Evolutionary conservation across 805 yeast genomes (phyloP), one percentile per base, ranked within the genome.

Genomic region (Saccharomycopsis fibuligera): DNA sequence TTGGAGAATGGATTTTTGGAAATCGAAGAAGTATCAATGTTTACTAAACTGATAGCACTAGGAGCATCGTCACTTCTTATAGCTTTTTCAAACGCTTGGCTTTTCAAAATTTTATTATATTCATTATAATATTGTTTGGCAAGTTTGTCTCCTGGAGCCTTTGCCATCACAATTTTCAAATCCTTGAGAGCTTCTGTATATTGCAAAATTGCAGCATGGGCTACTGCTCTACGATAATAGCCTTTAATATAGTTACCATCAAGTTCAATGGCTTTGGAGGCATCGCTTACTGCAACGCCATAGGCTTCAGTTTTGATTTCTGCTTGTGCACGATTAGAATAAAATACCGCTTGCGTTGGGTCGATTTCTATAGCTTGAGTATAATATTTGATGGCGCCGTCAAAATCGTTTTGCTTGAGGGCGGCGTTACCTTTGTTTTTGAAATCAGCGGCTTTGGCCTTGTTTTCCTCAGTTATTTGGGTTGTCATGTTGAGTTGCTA

Each of bases 271-370:
- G 97, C 86, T 39, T 68, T 66, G 30, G 81, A 76, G 57, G 95
- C 81, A 62, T 90, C 96, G n/a, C 64, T 69, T 2, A 90, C 75
- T 0, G 96, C 95, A 47, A 78, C 71, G 3, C 96, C 98, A 62
- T 83, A 90, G 58, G 82, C 83, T 62, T 91, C 99, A 48, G 81
- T 64, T 59, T 88, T 86, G 60, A 91, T 79, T 57, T 89, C 83
- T 1, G 88, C 96, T 62, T 88, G 89, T 0, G 98, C 96, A 55
- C 96, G 73, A 65, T 91, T 91, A 8, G 96, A 82, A 61, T 72
- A 87, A 54, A 83, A 79, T 29, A 81, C 73, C 2, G 86, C 78
- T 45, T 81, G 80, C 3, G 67, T 56, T 10, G 73, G 63, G 56
- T 83, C 83, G 12, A 83, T 55, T 25, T 73, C 82, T 31, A 91